Percentiles rank a stretch among this genome's conserved stretches.
phyloP scores from a whole-genome alignment of 306 rosid species.

The Ormosia emarginata region DNA sequence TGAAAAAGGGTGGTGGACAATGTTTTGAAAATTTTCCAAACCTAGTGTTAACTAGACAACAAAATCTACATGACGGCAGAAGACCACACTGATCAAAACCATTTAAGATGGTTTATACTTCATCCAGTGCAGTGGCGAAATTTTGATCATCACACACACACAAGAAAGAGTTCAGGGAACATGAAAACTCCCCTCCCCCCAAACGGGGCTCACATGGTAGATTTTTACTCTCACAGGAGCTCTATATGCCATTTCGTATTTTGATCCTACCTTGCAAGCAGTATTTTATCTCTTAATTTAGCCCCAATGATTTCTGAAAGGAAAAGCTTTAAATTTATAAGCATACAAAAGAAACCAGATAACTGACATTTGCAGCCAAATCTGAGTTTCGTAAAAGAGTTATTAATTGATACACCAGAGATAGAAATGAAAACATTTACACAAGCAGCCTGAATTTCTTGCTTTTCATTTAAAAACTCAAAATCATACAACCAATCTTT shows the following conservation, averaged over 20 bases:
- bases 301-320: neutral
- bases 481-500: neutral
- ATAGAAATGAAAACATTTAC: neutral
- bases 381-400: neutral
- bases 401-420: neutral
- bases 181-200: neutral
- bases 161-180: neutral
- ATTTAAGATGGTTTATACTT: neutral
- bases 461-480: neutral
- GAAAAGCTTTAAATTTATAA: neutral
- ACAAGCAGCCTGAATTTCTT: neutral
- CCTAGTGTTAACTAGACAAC: neutral
- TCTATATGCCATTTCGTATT: neutral
- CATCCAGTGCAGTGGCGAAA: neutral
- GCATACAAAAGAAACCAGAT: neutral
- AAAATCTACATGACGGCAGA: neutral
- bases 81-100: neutral
- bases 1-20: neutral
- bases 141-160: neutral
- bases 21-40: neutral
- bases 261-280: neutral
- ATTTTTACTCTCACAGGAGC: neutral
- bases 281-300: neutral
- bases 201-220: neutral
- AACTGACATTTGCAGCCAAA: neutral